A percentile compares a stretch with the other conserved stretches of the same genome.
phyloP scores from a whole-genome alignment of 257 asterid genomes.

The Solanum commersonii region DNA sequence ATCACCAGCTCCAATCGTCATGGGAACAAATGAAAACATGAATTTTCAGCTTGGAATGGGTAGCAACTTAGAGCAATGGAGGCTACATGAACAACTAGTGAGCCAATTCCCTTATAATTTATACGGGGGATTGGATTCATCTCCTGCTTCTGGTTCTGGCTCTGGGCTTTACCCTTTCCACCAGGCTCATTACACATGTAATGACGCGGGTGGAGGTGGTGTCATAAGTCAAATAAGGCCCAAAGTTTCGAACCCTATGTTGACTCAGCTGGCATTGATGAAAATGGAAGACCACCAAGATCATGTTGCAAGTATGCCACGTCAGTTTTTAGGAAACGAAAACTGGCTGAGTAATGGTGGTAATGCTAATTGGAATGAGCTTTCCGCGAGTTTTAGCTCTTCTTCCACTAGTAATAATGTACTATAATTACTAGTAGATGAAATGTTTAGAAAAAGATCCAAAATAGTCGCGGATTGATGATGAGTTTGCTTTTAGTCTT shows the following conservation, averaged over 20 bases:
- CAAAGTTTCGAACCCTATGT: constrained; percentile 22
- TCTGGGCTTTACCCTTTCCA: constrained; percentile 13
- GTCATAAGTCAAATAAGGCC: constrained; percentile 18
- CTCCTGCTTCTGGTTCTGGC: constrained; percentile 3
- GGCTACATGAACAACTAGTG: constrained; percentile 25
- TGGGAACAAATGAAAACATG: neutral
- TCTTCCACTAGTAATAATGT: constrained; percentile 61
- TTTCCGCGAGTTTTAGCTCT: constrained; percentile 55
- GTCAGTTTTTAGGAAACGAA: constrained; percentile 44
- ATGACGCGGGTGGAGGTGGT: constrained; percentile 16
- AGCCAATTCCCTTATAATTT: constrained; percentile 55
- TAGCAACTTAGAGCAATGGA: constrained; percentile 54
- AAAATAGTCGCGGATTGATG: neutral
- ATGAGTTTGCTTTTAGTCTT: neutral
- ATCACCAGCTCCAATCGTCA: neutral
- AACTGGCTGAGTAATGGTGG: constrained; percentile 27
- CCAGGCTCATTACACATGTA: constrained; percentile 20
- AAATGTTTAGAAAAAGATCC: neutral
- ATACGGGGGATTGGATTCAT: constrained; percentile 23
- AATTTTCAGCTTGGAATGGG: constrained; percentile 13
- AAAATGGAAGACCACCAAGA: constrained; percentile 56
- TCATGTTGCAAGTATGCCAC: constrained; percentile 14
- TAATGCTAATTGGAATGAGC: constrained; percentile 47
- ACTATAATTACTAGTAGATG: constrained; percentile 6
- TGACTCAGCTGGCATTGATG: constrained; percentile 35